Percentiles rank a stretch among this genome's conserved stretches.
phyloP scores from a whole-genome alignment of 2,329 filamentous ascomycete genomes.

The Stachybotrys echinatus region DNA sequence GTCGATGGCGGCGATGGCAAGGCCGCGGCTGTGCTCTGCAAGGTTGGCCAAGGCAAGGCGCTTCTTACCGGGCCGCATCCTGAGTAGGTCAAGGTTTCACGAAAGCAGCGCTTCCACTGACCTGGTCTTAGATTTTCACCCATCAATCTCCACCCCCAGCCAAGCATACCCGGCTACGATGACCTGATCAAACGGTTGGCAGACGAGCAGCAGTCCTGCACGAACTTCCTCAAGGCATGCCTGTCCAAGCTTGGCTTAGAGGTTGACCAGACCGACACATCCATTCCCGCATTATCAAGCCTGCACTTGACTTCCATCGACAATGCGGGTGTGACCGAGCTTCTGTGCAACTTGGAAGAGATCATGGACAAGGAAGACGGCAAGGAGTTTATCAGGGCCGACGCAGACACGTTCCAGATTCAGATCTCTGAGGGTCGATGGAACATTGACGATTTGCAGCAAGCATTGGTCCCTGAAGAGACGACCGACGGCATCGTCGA shows the following conservation, averaged over 20 bases:
- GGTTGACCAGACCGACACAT: conserved; percentile 62
- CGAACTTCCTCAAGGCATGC: conserved; percentile 73
- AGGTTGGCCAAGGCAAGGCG: conserved; percentile 72
- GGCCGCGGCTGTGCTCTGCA: conserved; percentile 79
- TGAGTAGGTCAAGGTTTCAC: conserved; percentile 51
- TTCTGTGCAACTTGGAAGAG: conserved; percentile 62
- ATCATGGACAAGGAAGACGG: conserved; percentile 61
- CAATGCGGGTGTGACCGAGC: conserved; percentile 58
- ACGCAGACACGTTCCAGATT: conserved; percentile 78
- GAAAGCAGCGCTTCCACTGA: neutral
- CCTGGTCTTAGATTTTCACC: conserved; percentile 64
- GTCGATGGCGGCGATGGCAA: conserved; percentile 69
- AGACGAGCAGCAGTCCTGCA: conserved; percentile 64
- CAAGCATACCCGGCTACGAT: conserved; percentile 63
- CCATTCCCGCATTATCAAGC: conserved; percentile 73
- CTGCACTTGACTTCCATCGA: conserved; percentile 74
- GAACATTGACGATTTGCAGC: conserved; percentile 49
- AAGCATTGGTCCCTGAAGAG: conserved; percentile 36
- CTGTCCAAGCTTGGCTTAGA: conserved; percentile 77
- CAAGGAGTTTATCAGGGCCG: conserved; percentile 69
- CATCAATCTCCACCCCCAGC: conserved; percentile 65
- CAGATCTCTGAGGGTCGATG: conserved; percentile 60
- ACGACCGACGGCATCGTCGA: conserved; percentile 61
- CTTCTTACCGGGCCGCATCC: conserved; percentile 87
- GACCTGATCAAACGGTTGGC: conserved; percentile 63